Percentiles rank a stretch among this genome's conserved stretches.
These are phyloP conservation scores for Xylaria arbuscula DNA, from an alignment of 2,329 filamentous ascomycete species.

Conservation along the genomic window DNA sequence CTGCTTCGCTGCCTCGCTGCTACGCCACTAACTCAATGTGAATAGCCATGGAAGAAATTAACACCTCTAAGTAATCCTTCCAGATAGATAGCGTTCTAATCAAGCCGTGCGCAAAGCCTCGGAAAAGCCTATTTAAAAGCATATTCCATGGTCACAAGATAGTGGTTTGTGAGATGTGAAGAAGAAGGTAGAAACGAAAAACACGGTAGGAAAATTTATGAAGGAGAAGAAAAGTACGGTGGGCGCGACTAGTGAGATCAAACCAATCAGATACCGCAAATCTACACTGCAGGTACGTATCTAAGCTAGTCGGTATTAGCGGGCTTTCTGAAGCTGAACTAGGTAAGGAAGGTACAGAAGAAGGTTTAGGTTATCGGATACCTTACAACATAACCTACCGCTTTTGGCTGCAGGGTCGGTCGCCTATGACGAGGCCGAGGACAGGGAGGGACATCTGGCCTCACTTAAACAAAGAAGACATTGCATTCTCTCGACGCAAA, in stretches of 20 bases:
- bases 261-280: conserved; percentile 29
- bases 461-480: conserved; percentile 19
- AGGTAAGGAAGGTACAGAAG: neutral
- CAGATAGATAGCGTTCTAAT: neutral
- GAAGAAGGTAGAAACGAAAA: neutral
- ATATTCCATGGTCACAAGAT: neutral
- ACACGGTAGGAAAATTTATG: conserved; percentile 33
- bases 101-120: conserved; percentile 1
- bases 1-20: conserved; percentile 24
- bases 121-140: neutral
- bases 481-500: neutral
- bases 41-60: neutral
- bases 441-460: conserved; percentile 31
- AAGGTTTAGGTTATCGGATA: neutral
- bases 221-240: conserved; percentile 12
- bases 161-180: conserved; percentile 11
- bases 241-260: conserved; percentile 6
- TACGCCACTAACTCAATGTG: conserved; percentile 7
- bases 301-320: neutral
- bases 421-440: conserved; percentile 20
- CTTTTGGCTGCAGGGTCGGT: neutral
- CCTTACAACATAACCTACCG: neutral
- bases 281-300: neutral
- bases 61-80: conserved; percentile 2
- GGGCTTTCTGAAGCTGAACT: conserved; percentile 19